phyloP scores from a whole-genome alignment of 768 basidiomycete species.

The Baorangia bicolor region DNA sequence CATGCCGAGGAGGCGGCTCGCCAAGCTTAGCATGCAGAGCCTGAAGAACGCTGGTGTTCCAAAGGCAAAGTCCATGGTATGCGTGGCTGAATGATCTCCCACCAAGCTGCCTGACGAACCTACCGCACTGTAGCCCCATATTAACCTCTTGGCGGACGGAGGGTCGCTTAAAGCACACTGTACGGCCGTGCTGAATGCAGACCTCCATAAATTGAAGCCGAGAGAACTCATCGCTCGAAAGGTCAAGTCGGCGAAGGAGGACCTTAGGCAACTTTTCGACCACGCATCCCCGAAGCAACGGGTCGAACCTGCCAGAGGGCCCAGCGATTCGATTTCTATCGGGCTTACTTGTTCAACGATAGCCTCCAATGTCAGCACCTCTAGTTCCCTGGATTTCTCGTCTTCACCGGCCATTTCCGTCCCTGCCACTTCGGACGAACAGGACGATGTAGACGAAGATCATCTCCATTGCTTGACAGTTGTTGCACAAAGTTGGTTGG shows the following conservation, averaged over 20 bases:
- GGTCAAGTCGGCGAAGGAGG: slow-evolving; percentile 11
- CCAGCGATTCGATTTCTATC: background rate
- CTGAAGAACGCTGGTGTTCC: slow-evolving; percentile 7
- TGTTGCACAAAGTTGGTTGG: slow-evolving; percentile 7
- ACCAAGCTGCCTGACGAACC: background rate
- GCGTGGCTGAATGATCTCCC: background rate
- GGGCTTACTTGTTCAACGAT: background rate
- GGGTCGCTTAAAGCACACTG: slow-evolving; percentile 3
- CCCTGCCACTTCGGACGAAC: background rate
- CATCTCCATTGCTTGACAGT: background rate
- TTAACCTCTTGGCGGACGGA: background rate
- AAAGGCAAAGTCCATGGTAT: slow-evolving; percentile 11
- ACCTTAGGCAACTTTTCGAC: slow-evolving; percentile 2
- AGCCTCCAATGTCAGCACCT: background rate
- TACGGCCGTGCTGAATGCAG: background rate
- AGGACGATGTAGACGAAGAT: background rate
- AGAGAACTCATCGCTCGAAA: slow-evolving; percentile 2
- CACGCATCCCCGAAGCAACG: background rate
- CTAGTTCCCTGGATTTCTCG: background rate
- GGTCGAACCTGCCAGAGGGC: background rate
- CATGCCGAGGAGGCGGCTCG: background rate
- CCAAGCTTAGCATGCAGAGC: background rate
- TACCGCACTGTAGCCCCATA: slow-evolving; percentile 4
- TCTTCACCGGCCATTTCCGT: background rate
- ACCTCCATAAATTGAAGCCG: background rate